These are phyloP conservation scores for Diaporthe sp. DNA, from an alignment of 2,329 filamentous ascomycete species.

Conservation along the genomic window DNA sequence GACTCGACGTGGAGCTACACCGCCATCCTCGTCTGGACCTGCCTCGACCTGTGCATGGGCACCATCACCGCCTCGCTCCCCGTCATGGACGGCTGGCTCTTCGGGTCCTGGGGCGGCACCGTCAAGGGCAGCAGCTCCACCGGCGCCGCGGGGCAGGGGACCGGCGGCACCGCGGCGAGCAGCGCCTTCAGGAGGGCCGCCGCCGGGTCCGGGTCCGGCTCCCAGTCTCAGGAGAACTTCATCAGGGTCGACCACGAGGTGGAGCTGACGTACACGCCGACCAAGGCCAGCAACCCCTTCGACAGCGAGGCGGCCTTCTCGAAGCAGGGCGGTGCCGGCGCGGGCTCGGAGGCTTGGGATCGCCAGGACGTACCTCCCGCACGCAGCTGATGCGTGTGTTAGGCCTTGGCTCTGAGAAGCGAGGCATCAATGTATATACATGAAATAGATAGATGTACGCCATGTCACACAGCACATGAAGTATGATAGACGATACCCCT, in stretches of 20 bases:
- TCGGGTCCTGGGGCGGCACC: constrained; percentile 29
- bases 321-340: neutral
- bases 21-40: constrained; percentile 47
- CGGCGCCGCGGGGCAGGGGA: neutral
- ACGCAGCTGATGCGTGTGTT: neutral
- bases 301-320: neutral
- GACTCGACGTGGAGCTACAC: constrained; percentile 46
- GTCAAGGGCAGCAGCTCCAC: neutral
- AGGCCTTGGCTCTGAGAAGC: too few species aligned
- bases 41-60: constrained; percentile 49
- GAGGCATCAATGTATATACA: constrained; percentile 11
- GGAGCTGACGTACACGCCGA: constrained; percentile 19
- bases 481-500: constrained; percentile 9
- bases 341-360: neutral
- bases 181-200: constrained; percentile 24
- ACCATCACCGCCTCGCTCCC: constrained; percentile 50
- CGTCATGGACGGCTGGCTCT: constrained; percentile 45
- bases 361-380: neutral
- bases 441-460: constrained; percentile 9
- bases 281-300: constrained; percentile 1
- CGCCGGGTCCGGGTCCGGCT: neutral
- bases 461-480: neutral
- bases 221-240: constrained; percentile 7
- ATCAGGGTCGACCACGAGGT: constrained; percentile 22
- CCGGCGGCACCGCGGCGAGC: neutral